Percentiles rank a stretch among this genome's conserved stretches.
Conservation (phyloP, 192 early-diverging fungal genomes). For the Paraglomus brasilianum region DNA sequence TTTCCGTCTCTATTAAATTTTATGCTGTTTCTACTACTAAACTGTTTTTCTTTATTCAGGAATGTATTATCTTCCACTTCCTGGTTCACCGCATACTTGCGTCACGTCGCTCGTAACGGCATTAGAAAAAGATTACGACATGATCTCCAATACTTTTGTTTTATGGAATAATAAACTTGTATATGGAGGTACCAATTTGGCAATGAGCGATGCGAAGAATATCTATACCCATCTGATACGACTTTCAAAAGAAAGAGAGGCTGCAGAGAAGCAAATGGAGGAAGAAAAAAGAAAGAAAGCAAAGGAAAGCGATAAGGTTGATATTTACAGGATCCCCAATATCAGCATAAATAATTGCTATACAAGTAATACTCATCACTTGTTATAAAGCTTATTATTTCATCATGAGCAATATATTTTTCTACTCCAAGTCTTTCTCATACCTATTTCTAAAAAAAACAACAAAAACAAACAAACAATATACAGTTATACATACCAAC, state of each 20-base stretch:
- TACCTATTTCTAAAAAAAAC: background rate
- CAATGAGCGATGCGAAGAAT: background rate
- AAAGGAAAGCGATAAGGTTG: constrained; percentile 27
- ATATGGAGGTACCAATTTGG: background rate
- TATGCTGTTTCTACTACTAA: background rate
- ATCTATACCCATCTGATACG: constrained; percentile 21
- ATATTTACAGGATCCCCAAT: too few species aligned
- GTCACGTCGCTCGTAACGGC: constrained; percentile 5
- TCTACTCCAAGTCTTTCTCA: background rate
- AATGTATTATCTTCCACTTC: constrained; percentile 19
- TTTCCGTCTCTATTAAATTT: constrained; percentile 21
- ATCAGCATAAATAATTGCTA: too few species aligned
- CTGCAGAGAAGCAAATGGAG: background rate
- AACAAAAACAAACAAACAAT: too few species aligned
- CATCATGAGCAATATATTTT: background rate
- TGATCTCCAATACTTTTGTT: constrained; percentile 14
- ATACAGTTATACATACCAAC: background rate
- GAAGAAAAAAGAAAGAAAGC: constrained; percentile 16
- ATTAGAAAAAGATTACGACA: constrained; percentile 14
- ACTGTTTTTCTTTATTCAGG: background rate
- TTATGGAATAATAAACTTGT: constrained; percentile 26
- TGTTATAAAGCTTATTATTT: background rate
- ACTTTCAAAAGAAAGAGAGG: constrained; percentile 10
- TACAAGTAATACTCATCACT: too few species aligned
- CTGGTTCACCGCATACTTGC: background rate